Evolutionary conservation across 345 rosid genomes (phyloP).

Genomic region (Alliaria petiolata): DNA sequence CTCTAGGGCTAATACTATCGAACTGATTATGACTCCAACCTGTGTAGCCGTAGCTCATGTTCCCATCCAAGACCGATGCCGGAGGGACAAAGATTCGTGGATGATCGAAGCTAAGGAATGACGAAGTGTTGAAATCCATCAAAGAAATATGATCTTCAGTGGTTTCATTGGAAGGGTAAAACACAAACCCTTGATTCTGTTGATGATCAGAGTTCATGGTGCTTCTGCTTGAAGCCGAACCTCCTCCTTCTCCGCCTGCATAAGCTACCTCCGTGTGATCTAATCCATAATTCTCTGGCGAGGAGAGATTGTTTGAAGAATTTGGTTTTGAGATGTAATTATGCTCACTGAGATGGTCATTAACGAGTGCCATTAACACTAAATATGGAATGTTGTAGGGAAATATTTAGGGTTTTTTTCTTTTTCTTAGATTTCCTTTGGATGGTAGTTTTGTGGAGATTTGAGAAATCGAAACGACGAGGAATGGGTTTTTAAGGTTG

Average conservation of each 20-base stretch:
- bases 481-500: background rate
- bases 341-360: slow-evolving; percentile 8
- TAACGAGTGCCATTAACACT: slow-evolving; percentile 17
- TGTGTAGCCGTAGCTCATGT: slow-evolving; percentile 15
- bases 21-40: slow-evolving; percentile 31
- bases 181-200: slow-evolving; percentile 30
- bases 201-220: slow-evolving; percentile 38
- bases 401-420: background rate
- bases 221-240: slow-evolving; percentile 45
- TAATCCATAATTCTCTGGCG: slow-evolving; percentile 24
- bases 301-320: slow-evolving; percentile 31
- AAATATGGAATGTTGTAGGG: background rate
- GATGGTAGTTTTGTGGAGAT: background rate
- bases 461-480: background rate
- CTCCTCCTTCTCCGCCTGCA: background rate
- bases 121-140: slow-evolving; percentile 53
- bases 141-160: slow-evolving; percentile 42
- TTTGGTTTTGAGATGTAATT: slow-evolving; percentile 9
- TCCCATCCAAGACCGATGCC: background rate
- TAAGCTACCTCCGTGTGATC: background rate
- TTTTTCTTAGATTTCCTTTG: background rate
- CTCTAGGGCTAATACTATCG: slow-evolving; percentile 38
- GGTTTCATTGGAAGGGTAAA: slow-evolving; percentile 26
- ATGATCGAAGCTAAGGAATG: slow-evolving; percentile 57
- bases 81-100: slow-evolving; percentile 1